Conservation (phyloP, 306 rosid species). For the Glycine soja region DNA sequence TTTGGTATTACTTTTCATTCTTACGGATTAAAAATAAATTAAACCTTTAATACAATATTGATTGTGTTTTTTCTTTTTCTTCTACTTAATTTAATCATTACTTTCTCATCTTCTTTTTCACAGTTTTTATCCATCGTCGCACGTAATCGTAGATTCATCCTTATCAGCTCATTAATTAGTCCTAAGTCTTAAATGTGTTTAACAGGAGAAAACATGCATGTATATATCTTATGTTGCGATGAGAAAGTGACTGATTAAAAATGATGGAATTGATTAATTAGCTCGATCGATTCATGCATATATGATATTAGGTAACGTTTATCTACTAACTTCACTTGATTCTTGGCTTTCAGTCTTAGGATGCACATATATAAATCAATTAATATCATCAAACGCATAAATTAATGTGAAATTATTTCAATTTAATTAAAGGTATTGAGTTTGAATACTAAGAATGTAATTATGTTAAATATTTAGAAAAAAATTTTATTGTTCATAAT, state of each 20-base stretch:
- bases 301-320: background rate
- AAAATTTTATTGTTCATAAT: too few species aligned
- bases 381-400: too few species aligned
- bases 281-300: background rate
- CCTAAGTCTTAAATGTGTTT: background rate
- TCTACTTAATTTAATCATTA: background rate
- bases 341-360: background rate
- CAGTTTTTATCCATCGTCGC: background rate
- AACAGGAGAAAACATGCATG: background rate
- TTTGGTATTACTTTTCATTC: too few species aligned
- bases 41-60: background rate
- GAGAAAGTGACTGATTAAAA: conserved; percentile 13
- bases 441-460: too few species aligned
- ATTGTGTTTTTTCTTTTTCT: background rate
- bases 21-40: background rate
- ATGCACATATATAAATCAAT: background rate
- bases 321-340: background rate
- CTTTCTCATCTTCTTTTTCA: background rate
- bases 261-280: background rate
- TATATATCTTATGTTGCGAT: background rate
- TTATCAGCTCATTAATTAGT: background rate
- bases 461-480: too few species aligned
- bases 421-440: too few species aligned
- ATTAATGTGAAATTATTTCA: too few species aligned
- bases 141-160: background rate